These are phyloP conservation scores for Fusarium circinatum DNA, from an alignment of 2,329 filamentous ascomycete genomes.

Conservation along the genomic window DNA sequence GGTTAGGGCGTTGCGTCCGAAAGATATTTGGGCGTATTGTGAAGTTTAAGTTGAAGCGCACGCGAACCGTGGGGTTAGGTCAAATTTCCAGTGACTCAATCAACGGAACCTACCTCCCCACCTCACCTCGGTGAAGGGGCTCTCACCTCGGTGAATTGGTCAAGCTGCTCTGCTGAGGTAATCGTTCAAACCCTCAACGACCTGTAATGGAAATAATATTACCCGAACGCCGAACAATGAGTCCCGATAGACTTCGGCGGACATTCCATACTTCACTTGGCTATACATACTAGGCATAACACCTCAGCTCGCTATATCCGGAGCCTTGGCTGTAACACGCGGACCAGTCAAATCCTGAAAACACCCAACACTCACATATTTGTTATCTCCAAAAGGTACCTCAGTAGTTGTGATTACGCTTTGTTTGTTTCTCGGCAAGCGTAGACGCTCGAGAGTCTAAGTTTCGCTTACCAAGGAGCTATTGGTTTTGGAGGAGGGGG, in stretches of 20 bases:
- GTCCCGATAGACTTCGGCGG: constrained; percentile 25
- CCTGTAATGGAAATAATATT: constrained; percentile 4
- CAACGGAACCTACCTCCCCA: constrained; percentile 31
- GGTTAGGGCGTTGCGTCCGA: constrained; percentile 22
- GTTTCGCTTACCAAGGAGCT: not conserved
- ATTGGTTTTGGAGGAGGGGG: not conserved
- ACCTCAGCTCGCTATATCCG: not conserved
- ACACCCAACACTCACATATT: not conserved
- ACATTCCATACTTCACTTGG: constrained; percentile 32
- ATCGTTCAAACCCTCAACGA: not conserved
- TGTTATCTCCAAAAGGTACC: not conserved
- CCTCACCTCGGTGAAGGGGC: constrained; percentile 43
- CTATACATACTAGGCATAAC: not conserved
- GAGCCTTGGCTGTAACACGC: not conserved
- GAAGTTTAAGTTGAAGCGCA: constrained; percentile 25
- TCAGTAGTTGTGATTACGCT: not conserved
- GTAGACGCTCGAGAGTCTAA: not conserved
- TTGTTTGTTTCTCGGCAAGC: not conserved
- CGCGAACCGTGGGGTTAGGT: constrained; percentile 30
- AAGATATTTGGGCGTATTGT: constrained; percentile 15
- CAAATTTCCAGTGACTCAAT: constrained; percentile 48
- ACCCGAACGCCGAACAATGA: not conserved
- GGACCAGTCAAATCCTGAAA: not conserved
- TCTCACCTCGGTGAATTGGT: constrained; percentile 13
- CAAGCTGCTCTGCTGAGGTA: constrained; percentile 22